Base-by-base conservation (phyloP, 1,139 yeast genomes). In the Protomyces macrosporus region DNA sequence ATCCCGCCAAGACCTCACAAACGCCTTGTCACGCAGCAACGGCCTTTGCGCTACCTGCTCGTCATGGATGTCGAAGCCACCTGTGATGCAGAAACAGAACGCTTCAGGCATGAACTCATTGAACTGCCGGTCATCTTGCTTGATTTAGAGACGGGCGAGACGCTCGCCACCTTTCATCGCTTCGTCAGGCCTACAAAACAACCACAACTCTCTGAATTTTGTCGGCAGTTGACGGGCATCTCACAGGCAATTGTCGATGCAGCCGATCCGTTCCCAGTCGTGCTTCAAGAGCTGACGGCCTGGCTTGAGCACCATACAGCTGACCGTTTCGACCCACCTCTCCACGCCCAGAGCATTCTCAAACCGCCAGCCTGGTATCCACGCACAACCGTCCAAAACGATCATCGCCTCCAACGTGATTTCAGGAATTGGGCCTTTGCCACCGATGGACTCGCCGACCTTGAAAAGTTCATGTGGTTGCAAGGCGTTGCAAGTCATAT, bases 61-160 rank as follows among this genome's bases (percentile, higher is more conserved):
- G 69, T 71, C 42, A 64, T 70, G 62, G 72, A 70, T 35, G 64
- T 70, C 23, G 72, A 70, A 58, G 72, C 72, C 6, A 69, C 71
- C 3, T 70, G 68, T 53, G 67, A 65, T 30, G 67, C 60, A 10
- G 65, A 50, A 7, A 51, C 65, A 2, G 42, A 52, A 12, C 42
- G 9, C 33, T 33, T 12, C 23, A 52, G 67, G 7, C 71, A 70
- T 54, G 72, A 70, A 53, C 69, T 70, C 16, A 69, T 70, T 40
- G 72, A 70, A 59, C 64, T 70, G 36, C 71, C 69, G 1, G 54
- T 66, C 36, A 61, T 69, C 9, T 53, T 70, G 53, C 58, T 68
- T 14, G 72, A 70, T 45, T 9, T 69, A 14, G 56, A 56, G 2
- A 48, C 58, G 6, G 65, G 65, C 12, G 45, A 59, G 14, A 63